Base-by-base conservation (phyloP, 2,329 filamentous ascomycete genomes). In the Stagonosporopsis cucurbitacearum region DNA sequence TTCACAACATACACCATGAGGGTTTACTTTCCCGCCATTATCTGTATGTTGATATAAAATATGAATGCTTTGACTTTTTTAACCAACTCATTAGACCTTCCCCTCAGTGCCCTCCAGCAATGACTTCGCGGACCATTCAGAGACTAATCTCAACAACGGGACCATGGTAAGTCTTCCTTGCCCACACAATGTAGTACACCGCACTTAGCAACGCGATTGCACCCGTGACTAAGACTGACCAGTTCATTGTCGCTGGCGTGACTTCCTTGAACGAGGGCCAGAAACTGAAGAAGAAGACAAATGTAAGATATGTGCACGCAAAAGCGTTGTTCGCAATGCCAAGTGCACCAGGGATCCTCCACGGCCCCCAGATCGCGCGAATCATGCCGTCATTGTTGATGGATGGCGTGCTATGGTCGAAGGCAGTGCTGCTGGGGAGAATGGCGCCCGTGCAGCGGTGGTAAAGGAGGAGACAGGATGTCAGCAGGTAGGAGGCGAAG, bases 241-340 rank as follows among this genome's bases (percentile, higher is more conserved):
- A 74, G 23, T 74, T 74, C 66, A 71, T 70, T 8, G 44, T 65
- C 23, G 58, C 51, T 3, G 61, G 56, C 20, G 54, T 64, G 1
- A 68, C 66, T 0, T 58, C 36, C 2, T 58, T 52, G 8, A 56
- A 60, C 3, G n/a, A 50, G 1, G 65, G 69, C 67, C 64, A 72
- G 30, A 70, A 70, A 47, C 61, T 65, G 36, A 71, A 71, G 57
- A 73, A 71, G 9, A 70, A 60, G 3, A 72, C 55, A 23, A 72
- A 65, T 1, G 42, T 12, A 6, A 69, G 55, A 45, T 67, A 73
- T 0, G 39, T 25, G 26, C 69, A 67, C 0, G 67, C 59, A 12
- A 69, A 69, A 0, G 54, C 36, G 12, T 70, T 72, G 43, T 70
- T 68, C 0, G 50, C 59, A 12, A 67, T 60, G 1, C 69, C 70